Evolutionary conservation across 805 yeast genomes (phyloP).

Genomic region (Blastobotrys americana): DNA sequence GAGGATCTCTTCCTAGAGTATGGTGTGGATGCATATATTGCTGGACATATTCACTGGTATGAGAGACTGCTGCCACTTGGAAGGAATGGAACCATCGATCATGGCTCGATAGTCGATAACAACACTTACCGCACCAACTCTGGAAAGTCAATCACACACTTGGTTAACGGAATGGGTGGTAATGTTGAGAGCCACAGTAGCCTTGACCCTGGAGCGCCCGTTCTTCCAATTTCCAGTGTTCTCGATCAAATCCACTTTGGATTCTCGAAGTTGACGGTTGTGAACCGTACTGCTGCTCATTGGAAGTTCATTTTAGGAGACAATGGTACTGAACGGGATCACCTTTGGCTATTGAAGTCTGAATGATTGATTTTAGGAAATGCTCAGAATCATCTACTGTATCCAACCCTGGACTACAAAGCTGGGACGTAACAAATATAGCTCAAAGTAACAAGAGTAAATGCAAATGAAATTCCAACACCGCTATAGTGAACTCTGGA

Average conservation of each 20-base stretch:
- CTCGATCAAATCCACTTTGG: conserved; percentile 15
- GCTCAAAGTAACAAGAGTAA: too few relatives aligned
- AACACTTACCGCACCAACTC: conserved; percentile 12
- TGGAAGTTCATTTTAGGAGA: conserved; percentile 25
- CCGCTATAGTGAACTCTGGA: too few relatives aligned
- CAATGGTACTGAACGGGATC: conserved; percentile 17
- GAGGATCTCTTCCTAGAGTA: conserved; percentile 14
- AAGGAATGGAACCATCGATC: conserved; percentile 17
- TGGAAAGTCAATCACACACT: conserved; percentile 14
- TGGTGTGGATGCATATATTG: conserved; percentile 21
- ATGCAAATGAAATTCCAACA: too few relatives aligned
- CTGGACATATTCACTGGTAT: conserved; percentile 25
- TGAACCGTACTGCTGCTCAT: conserved; percentile 22
- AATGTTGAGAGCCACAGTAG: conserved; percentile 16
- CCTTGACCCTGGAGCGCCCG: conserved; percentile 8
- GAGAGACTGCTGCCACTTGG: conserved; percentile 17
- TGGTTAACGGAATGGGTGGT: conserved; percentile 18
- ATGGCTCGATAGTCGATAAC: conserved; percentile 10
- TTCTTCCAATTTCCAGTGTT: conserved; percentile 9
- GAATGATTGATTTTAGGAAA: too few relatives aligned
- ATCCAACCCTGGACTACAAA: too few relatives aligned
- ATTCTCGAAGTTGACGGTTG: conserved; percentile 18
- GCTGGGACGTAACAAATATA: too few relatives aligned
- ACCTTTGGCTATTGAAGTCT: conserved; percentile 11
- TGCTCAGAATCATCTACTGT: too few relatives aligned